Conservation (phyloP, 192 early-diverging fungal species). For the Coemansia sp. region DNA sequence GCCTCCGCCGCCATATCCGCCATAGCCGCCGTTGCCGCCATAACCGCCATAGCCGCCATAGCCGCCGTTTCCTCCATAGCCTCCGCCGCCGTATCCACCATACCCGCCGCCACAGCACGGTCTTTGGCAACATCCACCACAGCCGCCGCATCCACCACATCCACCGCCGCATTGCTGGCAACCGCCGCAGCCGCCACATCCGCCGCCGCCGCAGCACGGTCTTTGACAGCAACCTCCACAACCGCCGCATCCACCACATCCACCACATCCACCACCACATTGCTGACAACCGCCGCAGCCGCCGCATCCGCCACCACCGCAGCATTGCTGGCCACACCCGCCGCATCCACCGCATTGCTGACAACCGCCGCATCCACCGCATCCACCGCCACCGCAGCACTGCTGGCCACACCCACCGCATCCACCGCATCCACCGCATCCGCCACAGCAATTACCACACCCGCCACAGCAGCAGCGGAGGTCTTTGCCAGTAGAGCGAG, state of each 20-base stretch:
- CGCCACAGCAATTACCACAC: constrained; percentile 15
- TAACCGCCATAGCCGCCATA: constrained; percentile 17
- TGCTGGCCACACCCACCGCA: constrained; percentile 16
- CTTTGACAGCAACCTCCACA: no score
- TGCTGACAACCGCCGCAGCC: constrained; percentile 19
- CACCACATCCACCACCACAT: no score
- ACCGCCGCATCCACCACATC: no score
- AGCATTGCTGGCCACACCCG: constrained; percentile 6
- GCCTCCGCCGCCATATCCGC: constrained; percentile 24
- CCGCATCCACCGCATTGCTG: constrained; percentile 18
- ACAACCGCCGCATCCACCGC: constrained; percentile 19
- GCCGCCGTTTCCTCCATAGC: constrained; percentile 22
- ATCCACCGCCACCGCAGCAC: constrained; percentile 19
- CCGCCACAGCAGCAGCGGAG: constrained; percentile 27
- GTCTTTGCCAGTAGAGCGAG: constrained; percentile 20
- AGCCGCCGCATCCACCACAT: constrained; percentile 16
- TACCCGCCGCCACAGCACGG: background rate
- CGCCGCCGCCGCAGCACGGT: constrained; percentile 14
- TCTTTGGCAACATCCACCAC: background rate
- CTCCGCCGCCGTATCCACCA: constrained; percentile 20
- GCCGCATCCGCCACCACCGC: constrained; percentile 23
- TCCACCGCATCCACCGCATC: constrained; percentile 21
- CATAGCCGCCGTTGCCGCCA: constrained; percentile 19
- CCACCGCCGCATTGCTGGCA: constrained; percentile 7
- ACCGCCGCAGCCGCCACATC: constrained; percentile 8